A percentile compares a stretch with the other conserved stretches of the same genome.
These are phyloP conservation scores for Quercus tomentella DNA, from an alignment of 331 rosid genomes.

Conservation along the genomic window DNA sequence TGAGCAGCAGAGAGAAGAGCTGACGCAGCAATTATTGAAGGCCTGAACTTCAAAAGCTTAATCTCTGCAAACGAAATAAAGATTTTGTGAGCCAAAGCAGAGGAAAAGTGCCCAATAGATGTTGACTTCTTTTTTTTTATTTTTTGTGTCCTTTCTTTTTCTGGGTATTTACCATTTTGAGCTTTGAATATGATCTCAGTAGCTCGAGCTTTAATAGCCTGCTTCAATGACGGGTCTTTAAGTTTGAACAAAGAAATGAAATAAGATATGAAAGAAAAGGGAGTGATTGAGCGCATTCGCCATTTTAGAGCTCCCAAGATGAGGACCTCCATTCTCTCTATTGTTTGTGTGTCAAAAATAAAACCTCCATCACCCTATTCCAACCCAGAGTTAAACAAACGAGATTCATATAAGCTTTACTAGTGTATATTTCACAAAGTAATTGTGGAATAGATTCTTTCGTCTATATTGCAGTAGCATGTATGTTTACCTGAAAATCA, in stretches of 20 bases:
- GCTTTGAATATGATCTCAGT: constrained; percentile 69
- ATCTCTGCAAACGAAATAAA: constrained; percentile 44
- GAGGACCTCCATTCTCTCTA: constrained; percentile 76
- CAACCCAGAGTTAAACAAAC: not conserved
- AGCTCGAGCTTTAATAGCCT: constrained; percentile 70
- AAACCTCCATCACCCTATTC: constrained; percentile 59
- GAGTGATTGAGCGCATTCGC: constrained; percentile 96
- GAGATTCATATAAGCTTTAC: not conserved
- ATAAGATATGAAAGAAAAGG: constrained; percentile 75
- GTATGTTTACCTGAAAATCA: constrained; percentile 54
- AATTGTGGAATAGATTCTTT: not conserved
- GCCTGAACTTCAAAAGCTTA: constrained; percentile 71
- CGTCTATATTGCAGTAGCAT: not conserved
- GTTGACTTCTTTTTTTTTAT: not conserved
- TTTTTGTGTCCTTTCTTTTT: not conserved
- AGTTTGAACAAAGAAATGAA: constrained; percentile 49
- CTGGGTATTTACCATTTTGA: constrained; percentile 54
- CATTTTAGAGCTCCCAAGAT: constrained; percentile 77
- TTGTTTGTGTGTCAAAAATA: constrained; percentile 70
- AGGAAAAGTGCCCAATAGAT: not conserved
- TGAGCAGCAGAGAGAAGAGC: constrained; percentile 74
- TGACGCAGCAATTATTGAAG: constrained; percentile 77
- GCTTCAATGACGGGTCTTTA: constrained; percentile 47
- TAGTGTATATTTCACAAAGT: not conserved
- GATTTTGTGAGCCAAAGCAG: constrained; percentile 1